These are phyloP conservation scores for Biscutella laevigata DNA, from an alignment of 441 rosid species.

Conservation along the genomic window DNA sequence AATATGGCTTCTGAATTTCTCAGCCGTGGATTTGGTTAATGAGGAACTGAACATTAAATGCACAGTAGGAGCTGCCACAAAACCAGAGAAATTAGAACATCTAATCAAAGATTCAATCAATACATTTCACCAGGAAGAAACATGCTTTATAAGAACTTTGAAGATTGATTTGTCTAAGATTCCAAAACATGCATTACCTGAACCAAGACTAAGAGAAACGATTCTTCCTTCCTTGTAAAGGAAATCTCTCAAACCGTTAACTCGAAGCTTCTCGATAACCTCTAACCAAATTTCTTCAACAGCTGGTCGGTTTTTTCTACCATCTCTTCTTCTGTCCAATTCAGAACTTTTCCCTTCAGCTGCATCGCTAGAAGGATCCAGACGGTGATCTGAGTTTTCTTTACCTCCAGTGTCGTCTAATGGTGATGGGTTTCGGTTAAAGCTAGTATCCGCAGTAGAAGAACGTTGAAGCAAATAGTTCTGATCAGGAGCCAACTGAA, in stretches of 20 bases:
- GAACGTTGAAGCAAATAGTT: slow-evolving; percentile 60
- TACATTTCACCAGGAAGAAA: neutral
- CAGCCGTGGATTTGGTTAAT: slow-evolving; percentile 57
- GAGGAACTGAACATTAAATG: slow-evolving; percentile 75
- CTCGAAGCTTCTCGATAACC: slow-evolving; percentile 61
- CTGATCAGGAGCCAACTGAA: slow-evolving; percentile 96
- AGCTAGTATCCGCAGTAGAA: slow-evolving; percentile 66
- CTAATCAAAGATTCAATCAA: neutral
- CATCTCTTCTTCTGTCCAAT: slow-evolving; percentile 22
- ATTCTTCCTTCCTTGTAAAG: slow-evolving; percentile 81
- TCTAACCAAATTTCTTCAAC: slow-evolving; percentile 82
- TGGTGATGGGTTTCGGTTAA: slow-evolving; percentile 55
- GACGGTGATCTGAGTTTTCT: slow-evolving; percentile 30
- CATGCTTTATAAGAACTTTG: too few species aligned
- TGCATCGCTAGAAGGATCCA: slow-evolving; percentile 36
- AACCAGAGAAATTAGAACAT: slow-evolving; percentile 3
- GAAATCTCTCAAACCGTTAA: slow-evolving; percentile 51
- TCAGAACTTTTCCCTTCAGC: slow-evolving; percentile 36
- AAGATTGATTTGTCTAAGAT: too few species aligned
- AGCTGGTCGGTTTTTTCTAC: slow-evolving; percentile 32
- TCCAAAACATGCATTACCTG: too few species aligned
- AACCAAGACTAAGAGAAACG: slow-evolving; percentile 67
- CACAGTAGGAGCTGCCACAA: slow-evolving; percentile 75
- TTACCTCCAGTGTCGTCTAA: slow-evolving; percentile 31
- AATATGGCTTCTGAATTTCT: slow-evolving; percentile 62